phyloP scores from a whole-genome alignment of 176 grass and related monocot species.

The Themeda triandra region DNA sequence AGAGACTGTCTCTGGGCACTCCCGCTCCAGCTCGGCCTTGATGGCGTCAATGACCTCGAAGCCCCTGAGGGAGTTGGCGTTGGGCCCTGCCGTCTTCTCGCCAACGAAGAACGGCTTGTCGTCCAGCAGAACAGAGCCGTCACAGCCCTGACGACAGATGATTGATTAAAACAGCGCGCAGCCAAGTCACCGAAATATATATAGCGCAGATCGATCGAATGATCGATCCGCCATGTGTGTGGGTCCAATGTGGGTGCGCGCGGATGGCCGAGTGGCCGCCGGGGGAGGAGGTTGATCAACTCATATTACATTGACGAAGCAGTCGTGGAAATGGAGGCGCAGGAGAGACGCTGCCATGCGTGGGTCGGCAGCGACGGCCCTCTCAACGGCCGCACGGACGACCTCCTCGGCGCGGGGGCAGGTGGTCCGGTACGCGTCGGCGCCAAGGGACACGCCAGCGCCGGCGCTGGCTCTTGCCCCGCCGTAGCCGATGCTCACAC shows the following conservation, averaged over 20 bases:
- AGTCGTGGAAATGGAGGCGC: slow-evolving; percentile 72
- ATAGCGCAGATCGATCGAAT: no score
- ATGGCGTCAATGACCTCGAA: slow-evolving; percentile 84
- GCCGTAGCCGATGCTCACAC: background rate
- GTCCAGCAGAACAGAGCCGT: slow-evolving; percentile 82
- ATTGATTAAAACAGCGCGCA: background rate
- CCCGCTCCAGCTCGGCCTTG: slow-evolving; percentile 70
- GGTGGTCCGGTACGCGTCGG: slow-evolving; percentile 33
- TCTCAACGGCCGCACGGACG: slow-evolving; percentile 57
- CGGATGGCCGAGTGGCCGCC: no score
- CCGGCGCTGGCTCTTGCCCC: background rate
- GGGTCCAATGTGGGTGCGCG: no score
- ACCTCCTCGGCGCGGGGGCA: slow-evolving; percentile 75
- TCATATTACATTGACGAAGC: slow-evolving; percentile 47
- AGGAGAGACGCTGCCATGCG: slow-evolving; percentile 90
- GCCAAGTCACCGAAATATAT: no score
- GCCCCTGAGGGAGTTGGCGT: slow-evolving; percentile 72
- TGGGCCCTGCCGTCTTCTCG: slow-evolving; percentile 78
- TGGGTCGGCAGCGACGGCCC: slow-evolving; percentile 50
- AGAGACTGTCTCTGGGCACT: slow-evolving; percentile 69
- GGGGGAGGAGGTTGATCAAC: background rate
- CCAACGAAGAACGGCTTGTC: slow-evolving; percentile 55
- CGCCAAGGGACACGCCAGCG: background rate
- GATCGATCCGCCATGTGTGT: no score
- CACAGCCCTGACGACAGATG: slow-evolving; percentile 65